Conservation (phyloP, 768 basidiomycete species). For the Galerina sulciceps region DNA sequence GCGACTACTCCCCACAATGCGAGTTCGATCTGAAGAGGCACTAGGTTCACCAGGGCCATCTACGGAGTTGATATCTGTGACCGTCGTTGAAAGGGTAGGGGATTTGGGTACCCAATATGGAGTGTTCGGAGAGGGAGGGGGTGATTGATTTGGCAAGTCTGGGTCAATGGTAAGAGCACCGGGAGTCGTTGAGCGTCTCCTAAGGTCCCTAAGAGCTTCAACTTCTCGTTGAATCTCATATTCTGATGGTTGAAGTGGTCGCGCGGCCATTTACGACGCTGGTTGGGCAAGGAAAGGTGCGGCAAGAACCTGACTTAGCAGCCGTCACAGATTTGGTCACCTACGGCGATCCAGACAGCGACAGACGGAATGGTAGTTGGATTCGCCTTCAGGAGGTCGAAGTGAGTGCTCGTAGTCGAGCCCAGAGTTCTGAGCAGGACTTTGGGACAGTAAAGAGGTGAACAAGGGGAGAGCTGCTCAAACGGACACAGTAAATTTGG, state of each 20-base stretch:
- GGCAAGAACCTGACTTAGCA: constrained; percentile 6
- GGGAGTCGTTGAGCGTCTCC: constrained; percentile 81
- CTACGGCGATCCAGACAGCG: constrained; percentile 7
- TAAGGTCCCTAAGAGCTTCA: constrained; percentile 82
- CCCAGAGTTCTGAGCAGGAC: constrained; percentile 3
- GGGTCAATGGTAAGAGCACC: constrained; percentile 88
- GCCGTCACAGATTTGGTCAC: constrained; percentile 12
- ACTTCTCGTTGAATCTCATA: constrained; percentile 89
- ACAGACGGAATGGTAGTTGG: not conserved
- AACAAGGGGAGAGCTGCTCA: constrained; percentile 1
- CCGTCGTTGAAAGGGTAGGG: constrained; percentile 29
- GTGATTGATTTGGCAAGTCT: constrained; percentile 81
- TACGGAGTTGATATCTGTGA: constrained; percentile 48
- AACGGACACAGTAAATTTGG: constrained; percentile 21
- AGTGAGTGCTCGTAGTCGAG: not conserved
- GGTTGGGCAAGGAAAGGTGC: constrained; percentile 10
- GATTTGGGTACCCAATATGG: constrained; percentile 50
- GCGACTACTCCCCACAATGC: constrained; percentile 20
- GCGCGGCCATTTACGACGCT: constrained; percentile 39
- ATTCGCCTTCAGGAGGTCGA: not conserved
- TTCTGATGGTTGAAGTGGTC: constrained; percentile 74
- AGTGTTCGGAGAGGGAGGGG: constrained; percentile 60
- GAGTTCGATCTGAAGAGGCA: constrained; percentile 19
- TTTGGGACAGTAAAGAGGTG: not conserved
- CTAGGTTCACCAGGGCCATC: constrained; percentile 34